Base-by-base conservation (phyloP, 177 flowering plant species). In the Vitis hybrid region DNA sequence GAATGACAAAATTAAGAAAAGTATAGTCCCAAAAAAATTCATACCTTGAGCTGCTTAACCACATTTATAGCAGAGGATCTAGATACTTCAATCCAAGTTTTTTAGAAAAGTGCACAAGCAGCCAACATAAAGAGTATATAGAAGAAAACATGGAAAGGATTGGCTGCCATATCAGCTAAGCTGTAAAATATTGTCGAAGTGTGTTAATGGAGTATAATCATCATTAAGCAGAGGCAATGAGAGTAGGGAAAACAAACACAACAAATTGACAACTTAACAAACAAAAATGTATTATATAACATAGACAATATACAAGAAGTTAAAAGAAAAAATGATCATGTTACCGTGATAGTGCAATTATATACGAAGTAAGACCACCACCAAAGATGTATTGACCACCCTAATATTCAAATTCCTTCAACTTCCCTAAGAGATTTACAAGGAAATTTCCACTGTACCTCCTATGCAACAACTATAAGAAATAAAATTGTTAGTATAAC, bases 351-450 rank as follows among this genome's bases (percentile, higher is more conserved):
- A 94, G 94, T 55, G 97, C 90, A 69, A 89, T 91, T 54, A 86
- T 83, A 55, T 90, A 91, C 63, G 89, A 90, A 14, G 91, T 92
- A 71, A 88, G 68, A 65, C 97, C 98, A 76, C 97, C 98, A 75
- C 92, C 97, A 70, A 97, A 97, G 45, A 92, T 57, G 59, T 74
- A 92, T 31, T 92, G 92, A 19, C 97, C 90, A 48, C 82, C 81
- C 26, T 87, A 82, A 72, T 93, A 93, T 73, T 93, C 98, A 76
- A 96, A 89, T 67, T 89, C 97, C 84, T 93, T 86, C 98, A 97
- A 91, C 68, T 75, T 89, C 9, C 97, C 98, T 70, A 93, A 76
- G 39, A 92, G 84, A 82, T 87, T 85, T 31, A 93, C 97, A 50
- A 94, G 71, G 78, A 94, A 90, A 73, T 90, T 92, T 74, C 93